Conservation (phyloP, 441 rosid genomes). For the Adansonia gregorii region DNA sequence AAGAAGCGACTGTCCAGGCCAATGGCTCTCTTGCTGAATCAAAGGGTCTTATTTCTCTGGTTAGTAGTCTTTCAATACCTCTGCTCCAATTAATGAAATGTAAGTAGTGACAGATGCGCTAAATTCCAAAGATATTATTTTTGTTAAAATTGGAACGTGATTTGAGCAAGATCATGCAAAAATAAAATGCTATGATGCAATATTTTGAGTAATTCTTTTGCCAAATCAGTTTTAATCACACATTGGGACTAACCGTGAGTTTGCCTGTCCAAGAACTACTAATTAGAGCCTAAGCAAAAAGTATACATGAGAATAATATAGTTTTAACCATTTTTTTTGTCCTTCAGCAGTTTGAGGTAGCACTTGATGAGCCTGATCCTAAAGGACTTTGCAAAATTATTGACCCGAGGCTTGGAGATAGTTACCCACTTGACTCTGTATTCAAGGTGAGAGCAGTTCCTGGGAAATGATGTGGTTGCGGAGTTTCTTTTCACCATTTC, state of each 20-base stretch:
- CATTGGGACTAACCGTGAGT: no score
- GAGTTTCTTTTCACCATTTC: constrained; percentile 7
- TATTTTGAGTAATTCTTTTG: neutral
- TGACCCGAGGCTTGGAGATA: constrained; percentile 77
- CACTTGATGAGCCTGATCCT: constrained; percentile 59
- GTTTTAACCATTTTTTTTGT: neutral
- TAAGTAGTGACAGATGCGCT: neutral
- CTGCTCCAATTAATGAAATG: constrained; percentile 2
- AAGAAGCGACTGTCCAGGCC: constrained; percentile 74
- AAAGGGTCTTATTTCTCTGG: constrained; percentile 90
- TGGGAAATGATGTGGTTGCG: neutral
- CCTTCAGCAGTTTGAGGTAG: constrained; percentile 71
- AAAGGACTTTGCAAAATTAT: constrained; percentile 62
- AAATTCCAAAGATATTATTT: neutral
- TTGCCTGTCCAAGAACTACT: neutral
- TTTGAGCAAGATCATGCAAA: neutral
- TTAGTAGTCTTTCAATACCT: constrained; percentile 39
- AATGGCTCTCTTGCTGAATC: constrained; percentile 56
- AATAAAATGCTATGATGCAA: neutral
- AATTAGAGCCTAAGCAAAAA: neutral
- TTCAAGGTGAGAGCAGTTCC: constrained; percentile 56
- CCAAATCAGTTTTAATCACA: neutral
- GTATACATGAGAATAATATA: no score
- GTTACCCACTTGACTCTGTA: constrained; percentile 69
- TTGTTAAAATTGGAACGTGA: constrained; percentile 13